These are phyloP conservation scores for Mimosa pudica DNA, from an alignment of 306 rosid genomes.

Conservation along the genomic window DNA sequence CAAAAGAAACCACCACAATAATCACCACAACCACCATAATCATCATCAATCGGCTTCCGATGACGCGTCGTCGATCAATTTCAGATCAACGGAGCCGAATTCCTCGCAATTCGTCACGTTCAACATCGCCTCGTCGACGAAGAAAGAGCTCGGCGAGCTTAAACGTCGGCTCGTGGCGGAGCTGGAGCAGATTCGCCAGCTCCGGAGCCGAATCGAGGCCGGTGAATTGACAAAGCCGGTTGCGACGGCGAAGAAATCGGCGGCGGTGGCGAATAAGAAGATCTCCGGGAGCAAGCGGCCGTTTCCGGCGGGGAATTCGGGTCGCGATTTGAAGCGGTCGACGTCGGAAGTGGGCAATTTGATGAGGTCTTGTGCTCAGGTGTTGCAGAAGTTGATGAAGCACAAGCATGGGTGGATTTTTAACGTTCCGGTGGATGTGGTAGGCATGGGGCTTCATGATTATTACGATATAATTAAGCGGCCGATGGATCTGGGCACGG, in stretches of 20 bases:
- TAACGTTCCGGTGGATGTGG: constrained; percentile 69
- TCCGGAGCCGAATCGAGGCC: constrained; percentile 63
- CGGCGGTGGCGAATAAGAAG: constrained; percentile 43
- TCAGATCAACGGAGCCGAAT: constrained; percentile 46
- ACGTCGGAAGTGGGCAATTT: constrained; percentile 48
- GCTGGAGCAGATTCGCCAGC: constrained; percentile 75
- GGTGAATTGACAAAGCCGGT: constrained; percentile 31
- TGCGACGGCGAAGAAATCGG: constrained; percentile 47
- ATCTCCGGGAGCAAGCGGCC: constrained; percentile 67
- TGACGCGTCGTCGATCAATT: constrained; percentile 82
- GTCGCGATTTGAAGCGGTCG: constrained; percentile 55
- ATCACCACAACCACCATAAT: too few species aligned
- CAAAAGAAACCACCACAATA: background rate
- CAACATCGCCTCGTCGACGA: constrained; percentile 52
- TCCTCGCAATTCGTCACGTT: constrained; percentile 59
- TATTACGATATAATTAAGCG: constrained; percentile 72
- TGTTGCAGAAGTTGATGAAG: constrained; percentile 79
- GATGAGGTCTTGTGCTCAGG: constrained; percentile 71
- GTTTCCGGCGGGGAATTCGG: constrained; percentile 38
- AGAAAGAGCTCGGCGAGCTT: constrained; percentile 70
- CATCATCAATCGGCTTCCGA: constrained; percentile 65
- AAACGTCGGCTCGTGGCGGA: constrained; percentile 55
- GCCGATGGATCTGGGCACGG: constrained; percentile 97
- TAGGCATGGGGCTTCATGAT: constrained; percentile 75
- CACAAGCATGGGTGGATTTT: constrained; percentile 78